A percentile compares a stretch with the other conserved stretches of the same genome.
These are phyloP conservation scores for Metroxylon sagu DNA, from an alignment of 176 grass and related monocot species.

Conservation along the genomic window DNA sequence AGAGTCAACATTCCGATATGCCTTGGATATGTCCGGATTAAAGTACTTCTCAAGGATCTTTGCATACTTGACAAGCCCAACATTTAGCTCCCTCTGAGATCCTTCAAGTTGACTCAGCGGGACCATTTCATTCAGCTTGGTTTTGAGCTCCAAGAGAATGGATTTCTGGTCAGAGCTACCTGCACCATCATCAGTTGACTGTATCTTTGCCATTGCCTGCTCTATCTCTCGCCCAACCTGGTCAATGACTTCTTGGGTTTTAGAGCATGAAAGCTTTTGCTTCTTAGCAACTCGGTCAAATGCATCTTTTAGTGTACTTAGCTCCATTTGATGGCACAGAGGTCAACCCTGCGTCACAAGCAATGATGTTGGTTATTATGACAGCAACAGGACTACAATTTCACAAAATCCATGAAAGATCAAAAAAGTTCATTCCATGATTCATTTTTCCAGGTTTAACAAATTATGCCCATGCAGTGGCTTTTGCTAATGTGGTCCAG, in stretches of 20 bases:
- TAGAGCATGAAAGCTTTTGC: slow-evolving; percentile 37
- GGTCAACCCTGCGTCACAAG: no score
- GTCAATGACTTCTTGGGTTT: slow-evolving; percentile 50
- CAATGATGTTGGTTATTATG: no score
- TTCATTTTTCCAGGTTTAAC: no score
- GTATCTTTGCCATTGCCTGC: slow-evolving; percentile 37
- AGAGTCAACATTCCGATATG: slow-evolving; percentile 72
- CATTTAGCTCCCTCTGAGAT: slow-evolving; percentile 66
- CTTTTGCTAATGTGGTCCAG: no score
- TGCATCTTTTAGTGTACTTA: slow-evolving; percentile 55
- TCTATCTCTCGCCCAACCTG: slow-evolving; percentile 54
- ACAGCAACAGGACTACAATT: no score
- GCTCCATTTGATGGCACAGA: slow-evolving; percentile 40
- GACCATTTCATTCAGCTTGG: slow-evolving; percentile 38
- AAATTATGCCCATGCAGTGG: no score
- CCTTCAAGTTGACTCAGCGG: slow-evolving; percentile 52
- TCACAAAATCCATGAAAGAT: no score
- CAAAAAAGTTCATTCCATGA: no score
- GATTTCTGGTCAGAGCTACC: slow-evolving; percentile 34
- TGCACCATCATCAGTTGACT: slow-evolving; percentile 40
- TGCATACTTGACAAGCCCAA: slow-evolving; percentile 56
- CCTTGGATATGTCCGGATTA: slow-evolving; percentile 67
- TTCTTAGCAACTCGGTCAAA: slow-evolving; percentile 75
- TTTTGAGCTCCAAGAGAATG: slow-evolving; percentile 52
- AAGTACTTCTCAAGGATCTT: slow-evolving; percentile 77